Percentiles rank a stretch among this genome's conserved stretches.
phyloP scores from a whole-genome alignment of 106 monocot genomes.

The Dactylorhiza incarnata region DNA sequence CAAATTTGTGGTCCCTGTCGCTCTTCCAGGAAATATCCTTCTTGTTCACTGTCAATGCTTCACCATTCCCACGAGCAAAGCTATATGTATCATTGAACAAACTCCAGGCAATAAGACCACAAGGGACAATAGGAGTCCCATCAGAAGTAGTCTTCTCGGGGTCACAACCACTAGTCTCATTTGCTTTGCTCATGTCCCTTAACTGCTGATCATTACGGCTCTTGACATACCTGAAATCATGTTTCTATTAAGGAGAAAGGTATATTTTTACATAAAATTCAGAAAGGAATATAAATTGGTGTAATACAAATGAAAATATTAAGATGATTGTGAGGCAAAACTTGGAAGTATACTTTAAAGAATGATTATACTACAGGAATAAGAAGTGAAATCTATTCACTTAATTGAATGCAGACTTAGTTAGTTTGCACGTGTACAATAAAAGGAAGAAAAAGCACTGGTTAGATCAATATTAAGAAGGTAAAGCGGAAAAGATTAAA shows the following conservation, averaged over 20 bases:
- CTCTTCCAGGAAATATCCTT: conserved; percentile 76
- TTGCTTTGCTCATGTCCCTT: conserved; percentile 22
- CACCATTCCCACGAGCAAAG: conserved; percentile 22
- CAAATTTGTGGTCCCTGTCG: conserved; percentile 69
- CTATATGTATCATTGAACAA: conserved; percentile 76
- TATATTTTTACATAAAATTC: too few relatives aligned
- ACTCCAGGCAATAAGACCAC: conserved; percentile 86
- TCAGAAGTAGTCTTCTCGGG: conserved; percentile 39
- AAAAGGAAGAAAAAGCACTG: too few relatives aligned
- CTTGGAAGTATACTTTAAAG: too few relatives aligned
- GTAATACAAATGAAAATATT: too few relatives aligned
- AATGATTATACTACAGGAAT: too few relatives aligned
- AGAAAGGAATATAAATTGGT: too few relatives aligned
- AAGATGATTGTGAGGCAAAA: too few relatives aligned
- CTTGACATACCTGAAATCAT: conserved; percentile 55
- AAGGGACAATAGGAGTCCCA: conserved; percentile 52
- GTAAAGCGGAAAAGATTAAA: too few relatives aligned
- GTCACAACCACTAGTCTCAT: conserved; percentile 54
- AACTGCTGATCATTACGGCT: conserved; percentile 67
- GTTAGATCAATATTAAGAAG: too few relatives aligned
- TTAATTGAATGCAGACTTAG: too few relatives aligned
- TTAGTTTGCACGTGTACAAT: too few relatives aligned
- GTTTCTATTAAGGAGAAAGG: neutral
- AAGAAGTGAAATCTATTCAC: too few relatives aligned
- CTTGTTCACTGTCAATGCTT: conserved; percentile 42